Percentiles rank a stretch among this genome's conserved stretches.
phyloP scores from a whole-genome alignment of 805 yeast species.

The Wickerhamiella musiphila region DNA sequence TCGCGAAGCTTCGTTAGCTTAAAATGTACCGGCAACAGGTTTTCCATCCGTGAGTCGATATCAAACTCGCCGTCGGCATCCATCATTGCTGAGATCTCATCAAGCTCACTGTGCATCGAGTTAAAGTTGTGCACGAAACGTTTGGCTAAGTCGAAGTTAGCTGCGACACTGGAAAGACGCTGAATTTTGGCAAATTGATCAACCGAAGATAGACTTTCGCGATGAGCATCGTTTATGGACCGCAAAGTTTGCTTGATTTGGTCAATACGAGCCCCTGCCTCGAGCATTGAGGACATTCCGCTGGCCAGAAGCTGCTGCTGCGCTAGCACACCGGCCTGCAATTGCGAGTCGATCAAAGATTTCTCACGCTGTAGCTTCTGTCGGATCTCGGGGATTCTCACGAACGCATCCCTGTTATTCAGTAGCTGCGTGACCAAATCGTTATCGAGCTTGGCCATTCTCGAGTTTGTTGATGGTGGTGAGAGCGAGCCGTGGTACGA shows the following conservation, averaged over 20 bases:
- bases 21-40: conserved; percentile 51
- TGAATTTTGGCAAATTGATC: conserved; percentile 52
- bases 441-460: conserved; percentile 1
- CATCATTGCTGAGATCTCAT: conserved; percentile 35
- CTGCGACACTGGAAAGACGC: conserved; percentile 48
- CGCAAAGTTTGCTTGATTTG: conserved; percentile 19
- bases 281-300: conserved; percentile 20
- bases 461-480: not conserved
- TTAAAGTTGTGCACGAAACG: conserved; percentile 45
- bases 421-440: conserved; percentile 13
- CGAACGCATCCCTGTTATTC: conserved; percentile 17
- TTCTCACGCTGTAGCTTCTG: conserved; percentile 36
- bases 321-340: conserved; percentile 49
- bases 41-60: conserved; percentile 29
- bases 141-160: conserved; percentile 54
- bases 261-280: conserved; percentile 26
- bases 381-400: conserved; percentile 20
- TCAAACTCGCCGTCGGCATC: conserved; percentile 28
- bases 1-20: conserved; percentile 54
- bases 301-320: conserved; percentile 40
- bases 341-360: conserved; percentile 54
- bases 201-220: conserved; percentile 41
- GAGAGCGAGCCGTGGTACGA: not conserved
- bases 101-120: conserved; percentile 34
- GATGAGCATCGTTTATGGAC: conserved; percentile 30